Conservation (phyloP, 345 rosid species). For the Bruguiera parviflora region DNA sequence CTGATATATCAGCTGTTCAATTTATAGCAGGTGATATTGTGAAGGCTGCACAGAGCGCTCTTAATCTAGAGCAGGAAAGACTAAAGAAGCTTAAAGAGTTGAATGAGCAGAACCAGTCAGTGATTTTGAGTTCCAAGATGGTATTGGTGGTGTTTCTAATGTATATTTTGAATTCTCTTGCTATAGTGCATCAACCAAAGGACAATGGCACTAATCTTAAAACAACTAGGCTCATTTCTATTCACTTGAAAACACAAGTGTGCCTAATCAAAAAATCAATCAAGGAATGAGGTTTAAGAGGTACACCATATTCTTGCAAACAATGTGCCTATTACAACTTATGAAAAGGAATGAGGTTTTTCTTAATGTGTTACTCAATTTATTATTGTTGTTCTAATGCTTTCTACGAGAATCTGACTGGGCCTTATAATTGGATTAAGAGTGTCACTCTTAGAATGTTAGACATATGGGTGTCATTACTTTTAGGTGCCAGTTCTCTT, state of each 20-base stretch:
- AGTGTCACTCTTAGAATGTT: not conserved
- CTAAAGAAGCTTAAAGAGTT: constrained; percentile 57
- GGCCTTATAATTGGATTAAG: too few species aligned
- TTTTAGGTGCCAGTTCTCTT: not conserved
- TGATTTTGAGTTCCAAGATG: constrained; percentile 46
- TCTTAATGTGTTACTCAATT: too few species aligned
- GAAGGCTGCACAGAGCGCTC: constrained; percentile 69
- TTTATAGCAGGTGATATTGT: constrained; percentile 42
- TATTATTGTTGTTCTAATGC: too few species aligned
- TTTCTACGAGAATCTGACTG: too few species aligned
- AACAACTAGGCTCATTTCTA: too few species aligned
- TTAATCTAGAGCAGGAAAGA: constrained; percentile 60
- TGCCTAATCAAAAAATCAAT: too few species aligned
- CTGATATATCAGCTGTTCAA: constrained; percentile 1
- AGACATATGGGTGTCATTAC: not conserved
- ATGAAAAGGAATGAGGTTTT: too few species aligned
- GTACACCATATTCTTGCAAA: too few species aligned
- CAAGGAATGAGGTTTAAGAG: too few species aligned
- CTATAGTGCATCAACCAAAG: not conserved
- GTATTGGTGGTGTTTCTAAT: constrained; percentile 32
- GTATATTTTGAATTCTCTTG: constrained; percentile 1
- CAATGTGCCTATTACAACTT: too few species aligned
- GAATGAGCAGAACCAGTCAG: constrained; percentile 41
- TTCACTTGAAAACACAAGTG: too few species aligned
- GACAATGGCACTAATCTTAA: not conserved